Evolutionary conservation across 2,329 filamentous ascomycete genomes (phyloP), one percentile per base, ranked within the genome.

Genomic region (Microsporum canis): DNA sequence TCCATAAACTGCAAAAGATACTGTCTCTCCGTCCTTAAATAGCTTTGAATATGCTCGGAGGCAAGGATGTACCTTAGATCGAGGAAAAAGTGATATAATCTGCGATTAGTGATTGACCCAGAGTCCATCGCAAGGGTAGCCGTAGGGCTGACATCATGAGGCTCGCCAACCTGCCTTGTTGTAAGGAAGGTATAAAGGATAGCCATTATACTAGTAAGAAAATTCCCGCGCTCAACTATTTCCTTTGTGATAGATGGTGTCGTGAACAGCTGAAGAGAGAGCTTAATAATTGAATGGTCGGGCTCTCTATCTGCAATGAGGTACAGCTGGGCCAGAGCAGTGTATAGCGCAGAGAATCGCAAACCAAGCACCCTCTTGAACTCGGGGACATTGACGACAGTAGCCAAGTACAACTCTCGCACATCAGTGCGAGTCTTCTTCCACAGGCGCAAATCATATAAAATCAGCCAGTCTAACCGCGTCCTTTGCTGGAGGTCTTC

Each of bases 141-240:
- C 67, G 86, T 87, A 0, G 89, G 87, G 61, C 90, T 87, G 47
- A 97, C 88, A 66, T 96, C 88, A 77, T 89, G 88, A 0, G 94
- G 92, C 71, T 96, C 91, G 0, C 91, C 91, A 43, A 99, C 94
- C 78, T 99, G 94, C 58, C 95, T 83, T 3, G 91, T 96, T 0
- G 94, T 99, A 43, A 99, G 77, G 76, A 99, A 99, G 0, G 95
- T 97, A 73, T 97, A 99, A 0, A 99, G 79, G 64, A 99, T 99
- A 12, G 94, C 91, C 82, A 97, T 88, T 43, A 99, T 80, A 66
- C 90, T 96, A 6, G 91, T 96, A 65, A 99, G 79, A 70, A 99
- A 99, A 72, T 99, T 99, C 33, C 91, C 92, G 53, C 91, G 84
- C 69, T 96, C 89, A 6, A 99, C 90, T 57, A 97, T 88, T 74